Conservation (phyloP, 495 filamentous ascomycete species). For the Penicillium mononematosum region DNA sequence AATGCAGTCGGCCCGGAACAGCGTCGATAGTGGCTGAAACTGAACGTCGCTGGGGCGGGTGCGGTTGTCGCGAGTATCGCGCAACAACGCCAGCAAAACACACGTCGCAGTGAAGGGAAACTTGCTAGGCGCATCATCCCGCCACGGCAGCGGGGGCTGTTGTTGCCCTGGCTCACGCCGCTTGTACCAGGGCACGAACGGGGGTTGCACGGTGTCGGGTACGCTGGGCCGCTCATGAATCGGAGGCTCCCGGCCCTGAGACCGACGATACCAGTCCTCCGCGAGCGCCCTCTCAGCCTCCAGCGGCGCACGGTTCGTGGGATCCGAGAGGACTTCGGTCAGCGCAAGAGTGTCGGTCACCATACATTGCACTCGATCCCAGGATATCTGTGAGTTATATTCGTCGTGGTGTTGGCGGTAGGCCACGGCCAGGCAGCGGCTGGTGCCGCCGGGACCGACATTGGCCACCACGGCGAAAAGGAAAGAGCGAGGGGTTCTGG, state of each 20-base stretch:
- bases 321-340: slow-evolving; percentile 19
- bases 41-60: too few species aligned
- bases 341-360: slow-evolving; percentile 14
- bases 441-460: slow-evolving; percentile 21
- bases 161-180: too few species aligned
- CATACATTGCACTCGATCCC: background rate
- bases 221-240: too few species aligned
- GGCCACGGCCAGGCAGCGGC: slow-evolving; percentile 20
- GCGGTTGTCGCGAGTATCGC: too few species aligned
- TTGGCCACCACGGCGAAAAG: slow-evolving; percentile 22
- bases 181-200: too few species aligned
- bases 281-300: slow-evolving; percentile 17
- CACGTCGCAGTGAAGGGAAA: too few species aligned
- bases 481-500: slow-evolving; percentile 17
- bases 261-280: slow-evolving; percentile 19
- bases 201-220: too few species aligned
- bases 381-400: background rate
- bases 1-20: too few species aligned
- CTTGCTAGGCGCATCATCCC: too few species aligned
- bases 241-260: background rate
- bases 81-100: too few species aligned
- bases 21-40: too few species aligned
- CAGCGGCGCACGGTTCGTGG: slow-evolving; percentile 18
- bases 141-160: too few species aligned
- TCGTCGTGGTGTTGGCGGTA: slow-evolving; percentile 19